Base-by-base conservation (phyloP, 2,329 filamentous ascomycete species). In the Fusarium tuaranense region DNA sequence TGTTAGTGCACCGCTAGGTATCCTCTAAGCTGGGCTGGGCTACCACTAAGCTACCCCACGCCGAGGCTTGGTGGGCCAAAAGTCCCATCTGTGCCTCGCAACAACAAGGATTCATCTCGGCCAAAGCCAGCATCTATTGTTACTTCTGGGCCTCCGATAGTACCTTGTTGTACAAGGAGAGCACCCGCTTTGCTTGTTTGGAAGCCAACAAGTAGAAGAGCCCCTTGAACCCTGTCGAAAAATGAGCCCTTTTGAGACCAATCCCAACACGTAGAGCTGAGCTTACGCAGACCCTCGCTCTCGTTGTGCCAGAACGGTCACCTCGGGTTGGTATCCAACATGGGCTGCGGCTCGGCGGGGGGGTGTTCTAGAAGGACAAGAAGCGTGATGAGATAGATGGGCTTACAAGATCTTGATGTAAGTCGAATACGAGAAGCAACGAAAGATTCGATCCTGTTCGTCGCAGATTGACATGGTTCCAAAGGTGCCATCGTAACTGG, bases 1-100 rank as follows among this genome's bases (percentile, higher is more conserved):
- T 71, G 68, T 71, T 71, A 71, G 69, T 71, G 69, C 44, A 68
- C 51, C 53, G 41, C 59, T 70, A 38, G 34, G 34, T 36, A 36
- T 36, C 13, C 34, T 36, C 34, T 36, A 36, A 14, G 34, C 18
- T 38, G 60, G 51, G 34, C 18, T 38, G 60, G 51, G 25, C 32
- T 51, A 51, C 51, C 12, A n/a, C 12, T 30, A 20, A n/a, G 25
- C 25, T 53, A 55, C 51, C 57, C 65, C 65, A 67, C 65, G 27
- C n/a, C 20, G 63, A 34, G n/a, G 58, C 63, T 63, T 32, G 16
- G 30, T 27, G 46, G 46, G 20, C 44, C 61, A 63, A 63, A 53
- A 48, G 41, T 63, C 44, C 32, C 44, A 36, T 39, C 46, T 53
- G 44, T 59, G 58, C 60, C 20, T 57, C 53, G 53, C 62, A 69